Conservation (phyloP, 768 basidiomycete species). For the Baorangia bicolor region DNA sequence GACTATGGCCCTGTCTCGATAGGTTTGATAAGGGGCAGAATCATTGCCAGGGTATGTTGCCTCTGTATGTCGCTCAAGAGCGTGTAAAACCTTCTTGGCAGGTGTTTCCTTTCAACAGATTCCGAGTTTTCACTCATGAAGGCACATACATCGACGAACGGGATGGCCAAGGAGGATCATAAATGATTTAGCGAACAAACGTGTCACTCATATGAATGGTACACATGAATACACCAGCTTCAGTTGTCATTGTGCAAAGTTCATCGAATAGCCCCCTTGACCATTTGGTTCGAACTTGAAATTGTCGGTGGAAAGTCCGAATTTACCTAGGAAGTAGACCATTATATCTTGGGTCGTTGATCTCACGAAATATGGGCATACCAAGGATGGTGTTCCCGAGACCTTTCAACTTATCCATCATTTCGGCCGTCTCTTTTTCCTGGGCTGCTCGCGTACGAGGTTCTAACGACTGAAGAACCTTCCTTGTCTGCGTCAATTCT, state of each 20-base stretch:
- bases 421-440: constrained; percentile 85
- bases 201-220: neutral
- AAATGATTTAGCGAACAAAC: neutral
- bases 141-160: constrained; percentile 22
- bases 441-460: constrained; percentile 73
- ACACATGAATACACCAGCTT: neutral
- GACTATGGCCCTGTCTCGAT: constrained; percentile 91
- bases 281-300: constrained; percentile 95
- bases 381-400: constrained; percentile 90
- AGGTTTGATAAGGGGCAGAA: constrained; percentile 66
- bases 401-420: constrained; percentile 90
- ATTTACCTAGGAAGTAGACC: constrained; percentile 58
- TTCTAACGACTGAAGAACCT: constrained; percentile 54
- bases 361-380: constrained; percentile 28
- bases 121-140: constrained; percentile 24
- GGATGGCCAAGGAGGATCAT: neutral
- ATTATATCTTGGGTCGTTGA: neutral
- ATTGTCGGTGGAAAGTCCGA: constrained; percentile 93
- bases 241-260: constrained; percentile 57
- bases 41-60: constrained; percentile 59
- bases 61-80: neutral
- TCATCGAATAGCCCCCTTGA: constrained; percentile 94
- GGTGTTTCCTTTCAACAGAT: constrained; percentile 33
- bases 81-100: constrained; percentile 10
- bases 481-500: constrained; percentile 46